Base-by-base conservation (phyloP, 2,329 filamentous ascomycete genomes). In the Fusarium sp. region DNA sequence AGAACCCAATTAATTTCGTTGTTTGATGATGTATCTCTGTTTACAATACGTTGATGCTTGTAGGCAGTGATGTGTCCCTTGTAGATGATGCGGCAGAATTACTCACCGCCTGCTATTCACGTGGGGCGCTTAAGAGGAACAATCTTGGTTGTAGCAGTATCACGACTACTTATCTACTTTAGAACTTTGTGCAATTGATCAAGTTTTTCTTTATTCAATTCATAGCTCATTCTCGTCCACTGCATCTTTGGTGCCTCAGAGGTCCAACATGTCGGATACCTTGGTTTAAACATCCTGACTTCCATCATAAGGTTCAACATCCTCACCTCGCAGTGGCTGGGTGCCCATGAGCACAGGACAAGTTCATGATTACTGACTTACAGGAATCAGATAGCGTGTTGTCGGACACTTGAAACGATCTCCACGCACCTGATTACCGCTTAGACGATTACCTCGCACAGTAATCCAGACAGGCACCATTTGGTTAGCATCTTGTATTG, bases 41-140 rank as follows among this genome's bases (percentile, higher is more conserved):
- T 52, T 59, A 39, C 58, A 35, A 37, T 40, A 50, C 20, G 71
- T 63, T 63, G 45, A 65, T 58, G 56, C 62, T 64, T 49, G 59
- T 65, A 72, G 67, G 64, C 59, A 74, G 62, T 71, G 72, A 74
- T 74, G 72, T 74, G 72, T 73, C 72, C 72, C 70, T 74, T 75
- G 73, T 69, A 68, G 62, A 72, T 70, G 67, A 73, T 25, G 72
- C 52, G 72, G 72, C 72, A 74, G 72, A 74, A 74, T 74, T 56
- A n/a, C 58, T 73, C 71, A 74, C 72, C 72, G 72, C 72, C 72
- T 56, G 46, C 52, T 50, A 30, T 71, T 74, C 71, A 74, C 67
- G 72, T 74, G 72, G 68, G 57, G 57, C 56, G 9, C 20, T 15
- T 33, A 33, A 40, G 44, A 47, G 54, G 53, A 32, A 52, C 19